phyloP scores from a whole-genome alignment of 31 red algal genomes.

The Porphyra umbilicalis region DNA sequence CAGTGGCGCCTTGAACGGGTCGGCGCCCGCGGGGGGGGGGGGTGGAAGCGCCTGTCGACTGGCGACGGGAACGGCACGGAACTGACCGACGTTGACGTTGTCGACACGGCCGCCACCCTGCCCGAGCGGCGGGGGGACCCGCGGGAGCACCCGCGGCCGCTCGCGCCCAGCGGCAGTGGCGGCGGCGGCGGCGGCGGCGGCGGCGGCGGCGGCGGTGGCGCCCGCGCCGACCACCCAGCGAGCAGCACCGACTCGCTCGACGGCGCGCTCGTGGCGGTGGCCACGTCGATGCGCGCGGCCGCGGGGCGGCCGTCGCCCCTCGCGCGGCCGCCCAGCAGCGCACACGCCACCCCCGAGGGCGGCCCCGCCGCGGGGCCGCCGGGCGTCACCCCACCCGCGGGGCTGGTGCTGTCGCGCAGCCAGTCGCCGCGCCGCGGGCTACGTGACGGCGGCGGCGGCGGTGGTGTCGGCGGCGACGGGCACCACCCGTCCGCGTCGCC shows the following conservation, averaged over 20 bases:
- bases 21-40: background rate
- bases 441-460: too few species aligned
- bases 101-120: background rate
- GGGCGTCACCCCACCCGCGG: background rate
- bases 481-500: background rate
- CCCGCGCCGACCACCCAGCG: background rate
- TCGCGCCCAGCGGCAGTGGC: too few species aligned
- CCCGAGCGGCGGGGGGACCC: too few species aligned
- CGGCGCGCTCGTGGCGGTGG: background rate
- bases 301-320: background rate
- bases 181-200: too few species aligned
- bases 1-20: too few species aligned
- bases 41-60: background rate
- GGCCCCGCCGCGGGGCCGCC: background rate
- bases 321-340: background rate
- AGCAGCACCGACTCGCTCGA: background rate
- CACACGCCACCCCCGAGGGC: background rate
- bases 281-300: background rate
- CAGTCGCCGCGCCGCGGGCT: background rate
- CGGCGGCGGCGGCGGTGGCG: background rate
- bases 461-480: background rate
- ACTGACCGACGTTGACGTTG: background rate
- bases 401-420: background rate
- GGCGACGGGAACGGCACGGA: background rate
- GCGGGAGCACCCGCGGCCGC: too few species aligned